Base-by-base conservation (phyloP, 148 eudicot species). In the Polygonum maritimum region DNA sequence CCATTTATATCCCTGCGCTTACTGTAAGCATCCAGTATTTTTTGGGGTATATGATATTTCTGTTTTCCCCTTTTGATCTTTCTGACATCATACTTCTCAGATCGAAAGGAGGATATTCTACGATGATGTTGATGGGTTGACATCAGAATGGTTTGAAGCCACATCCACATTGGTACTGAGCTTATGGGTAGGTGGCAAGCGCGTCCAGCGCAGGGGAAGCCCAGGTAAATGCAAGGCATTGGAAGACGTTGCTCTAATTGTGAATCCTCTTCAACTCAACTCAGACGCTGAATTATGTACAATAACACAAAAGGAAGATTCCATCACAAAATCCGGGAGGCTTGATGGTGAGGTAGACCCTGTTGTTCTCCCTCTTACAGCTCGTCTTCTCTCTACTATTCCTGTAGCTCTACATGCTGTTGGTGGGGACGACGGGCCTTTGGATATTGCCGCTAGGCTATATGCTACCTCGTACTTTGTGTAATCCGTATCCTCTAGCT, bases 391-490 rank as follows among this genome's bases (percentile, higher is more conserved):
- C 40, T 89, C 96, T 9, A 89, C 91, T n/a, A 81, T 92, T 40
- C 91, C 98, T 35, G 90, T 94, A 39, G 94, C 90, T 3, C 89
- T 94, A 71, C 88, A 88, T 79, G 94, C 97, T 47, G 69, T 92
- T 74, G 98, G 97, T 9, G 98, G 97, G 73, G 96, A 90, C 48
- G 88, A 89, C 76, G 96, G 96, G 7, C 91, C 98, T 13, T 82
- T 88, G 74, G 98, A 92, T 83, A 87, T 94, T 74, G 91, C 76
- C 77, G 94, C 89, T 63, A 90, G 97, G 82, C 78, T 95, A 74
- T 95, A 88, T 51, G 73, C 84, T 77, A 81, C 87, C 79, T 89
- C 98, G 16, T 95, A 92, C 80, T 83, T 85, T 72, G 80, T 82
- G 74, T 90, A 81, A 83, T 60, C 2, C 1, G 9, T 26, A 60